Base-by-base conservation (phyloP, 1,284 basidiomycete species). In the Moesziomyces aphidis region DNA sequence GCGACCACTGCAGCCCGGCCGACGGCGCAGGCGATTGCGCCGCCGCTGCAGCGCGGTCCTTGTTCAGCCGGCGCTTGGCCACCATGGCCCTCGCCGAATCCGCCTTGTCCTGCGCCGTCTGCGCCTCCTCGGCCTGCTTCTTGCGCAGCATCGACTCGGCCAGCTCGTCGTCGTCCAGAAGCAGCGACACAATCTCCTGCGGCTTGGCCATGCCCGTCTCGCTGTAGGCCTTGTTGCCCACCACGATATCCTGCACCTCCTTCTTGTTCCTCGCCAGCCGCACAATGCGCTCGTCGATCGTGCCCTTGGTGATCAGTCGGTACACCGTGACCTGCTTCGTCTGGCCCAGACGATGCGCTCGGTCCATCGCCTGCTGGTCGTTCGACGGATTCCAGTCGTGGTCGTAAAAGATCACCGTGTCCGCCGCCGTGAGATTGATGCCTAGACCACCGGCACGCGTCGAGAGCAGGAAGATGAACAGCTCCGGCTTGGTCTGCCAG, bases 301-400 rank as follows among this genome's bases (percentile, higher is more conserved):
- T 99, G 15, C 95, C 95, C 83, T 91, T 93, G 11, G 94, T 96
- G 81, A 99, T 97, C 57, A 99, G 88, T 44, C 97, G 92, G 86
- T 99, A 99, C 6, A 99, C 96, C 1, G 96, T 99, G 62, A 99
- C 97, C 87, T 99, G 97, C 70, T 95, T 93, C 13, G 95, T 99
- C 86, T 99, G 97, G 42, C 97, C 97, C 15, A 99, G 89, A 82
- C 97, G 94, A 87, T 99, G 97, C 21, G 97, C 97, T 80, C 97
- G 93, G 84, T 99, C 97, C 97, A 99, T 99, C 13, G 97, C 97
- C 86, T 99, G 97, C 45, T 95, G 94, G 85, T 99, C 97, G 84
- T 99, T 99, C 28, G 83, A 82, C 5, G 82, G 97, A 85, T 99
- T 99, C 97, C 97, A 99, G 83, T 99, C 97, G 82, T 97, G 95